Base-by-base conservation (phyloP, 169 alveolate genomes). In the Perkinsus marinus region DNA sequence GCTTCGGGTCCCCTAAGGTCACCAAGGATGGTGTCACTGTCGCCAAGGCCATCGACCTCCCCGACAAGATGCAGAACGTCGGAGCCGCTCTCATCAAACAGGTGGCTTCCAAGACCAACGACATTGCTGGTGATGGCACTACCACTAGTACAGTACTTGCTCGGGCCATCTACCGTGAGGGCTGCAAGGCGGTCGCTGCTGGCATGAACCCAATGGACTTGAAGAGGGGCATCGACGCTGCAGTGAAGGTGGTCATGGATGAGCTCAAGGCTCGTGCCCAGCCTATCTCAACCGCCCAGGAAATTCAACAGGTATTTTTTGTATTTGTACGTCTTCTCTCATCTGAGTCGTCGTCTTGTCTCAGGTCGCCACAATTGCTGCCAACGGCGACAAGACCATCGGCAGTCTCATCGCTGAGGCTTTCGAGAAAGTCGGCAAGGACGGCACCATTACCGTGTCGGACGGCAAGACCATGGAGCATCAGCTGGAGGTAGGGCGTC, bases 11-110 rank as follows among this genome's bases (percentile, higher is more conserved):
- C 0, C 99, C 99, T 9, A 98, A 98, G 95, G 98, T 99, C 93
- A 98, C 99, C 68, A 99, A 99, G 95, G 99, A 99, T 94, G 99
- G 99, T 19, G 99, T 99, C 41, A 98, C 99, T 0, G 99, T 99
- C 34, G 99, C 99, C 68, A 98, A 97, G 94, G 96, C 99, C 68
- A 98, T 99, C 90, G 99, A 98, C 91, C 96, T 99, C 91, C 93
- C 97, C 39, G 98, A 98, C 96, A 97, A 97, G 93, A 94, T 97
- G 95, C 98, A 95, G 92, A 98, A 99, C 93, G 94, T 98, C 89
- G 99, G 99, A 6, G 99, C 99, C 39, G 97, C 96, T 91, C 95
- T 99, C 93, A 98, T 98, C 79, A 98, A 98, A 93, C 99, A 98
- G 94, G 99, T 98, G 17, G 99, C 99, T 13, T 95, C 98, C 36